Conservation (phyloP, 805 yeast genomes). For the Komagataella mondaviorum region DNA sequence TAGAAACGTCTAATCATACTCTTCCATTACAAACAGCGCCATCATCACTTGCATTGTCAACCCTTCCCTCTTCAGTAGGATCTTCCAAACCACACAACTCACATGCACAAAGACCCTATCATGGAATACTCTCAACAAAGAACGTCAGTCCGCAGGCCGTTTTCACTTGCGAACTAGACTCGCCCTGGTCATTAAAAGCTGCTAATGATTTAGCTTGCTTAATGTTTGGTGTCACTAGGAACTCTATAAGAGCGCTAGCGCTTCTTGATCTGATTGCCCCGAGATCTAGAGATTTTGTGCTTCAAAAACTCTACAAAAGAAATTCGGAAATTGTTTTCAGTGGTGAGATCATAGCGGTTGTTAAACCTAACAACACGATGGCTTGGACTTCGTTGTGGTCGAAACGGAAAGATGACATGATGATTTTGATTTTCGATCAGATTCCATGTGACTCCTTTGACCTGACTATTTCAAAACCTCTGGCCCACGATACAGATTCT, state of each 20-base stretch:
- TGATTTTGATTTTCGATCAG: constrained; percentile 80
- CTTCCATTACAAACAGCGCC: constrained; percentile 10
- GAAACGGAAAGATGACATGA: constrained; percentile 51
- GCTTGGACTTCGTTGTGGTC: constrained; percentile 93
- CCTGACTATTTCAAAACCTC: constrained; percentile 29
- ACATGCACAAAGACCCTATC: constrained; percentile 20
- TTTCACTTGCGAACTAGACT: constrained; percentile 58
- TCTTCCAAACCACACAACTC: constrained; percentile 3
- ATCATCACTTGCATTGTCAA: constrained; percentile 17
- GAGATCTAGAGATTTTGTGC: constrained; percentile 58
- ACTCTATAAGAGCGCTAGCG: constrained; percentile 45
- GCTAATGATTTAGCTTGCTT: constrained; percentile 85
- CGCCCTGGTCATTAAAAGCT: constrained; percentile 73
- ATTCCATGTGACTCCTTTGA: constrained; percentile 64
- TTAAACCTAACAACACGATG: constrained; percentile 46
- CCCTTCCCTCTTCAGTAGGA: constrained; percentile 6
- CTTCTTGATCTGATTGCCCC: constrained; percentile 69
- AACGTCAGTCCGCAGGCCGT: constrained; percentile 69
- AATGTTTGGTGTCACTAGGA: constrained; percentile 69
- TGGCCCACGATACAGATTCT: constrained; percentile 3
- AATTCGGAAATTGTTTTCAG: constrained; percentile 44
- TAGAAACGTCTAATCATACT: constrained; percentile 18
- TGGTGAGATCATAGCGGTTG: constrained; percentile 77
- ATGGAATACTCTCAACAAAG: constrained; percentile 56
- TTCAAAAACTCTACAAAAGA: constrained; percentile 32